Base-by-base conservation (phyloP, 2,329 filamentous ascomycete species). In the Diaporthe citrichinensis region DNA sequence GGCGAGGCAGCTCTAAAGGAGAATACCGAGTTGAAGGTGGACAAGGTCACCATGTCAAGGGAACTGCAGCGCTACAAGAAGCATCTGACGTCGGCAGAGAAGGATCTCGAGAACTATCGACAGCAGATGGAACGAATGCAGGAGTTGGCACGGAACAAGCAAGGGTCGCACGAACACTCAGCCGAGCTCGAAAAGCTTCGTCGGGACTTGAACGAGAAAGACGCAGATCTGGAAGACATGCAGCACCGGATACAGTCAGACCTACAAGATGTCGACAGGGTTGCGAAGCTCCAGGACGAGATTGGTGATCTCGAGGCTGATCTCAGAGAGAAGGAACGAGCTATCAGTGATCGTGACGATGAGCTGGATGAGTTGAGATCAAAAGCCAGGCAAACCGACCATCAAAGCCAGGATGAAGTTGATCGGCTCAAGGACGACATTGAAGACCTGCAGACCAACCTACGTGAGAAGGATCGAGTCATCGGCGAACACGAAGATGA, bases 1-100 rank as follows among this genome's bases (percentile, higher is more conserved):
- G 97, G 96, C 80, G 94, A 98, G 83, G 92, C 92, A 41, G 95
- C 96, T 4, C 87, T 99, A 39, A 95, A 94, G 82, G 97, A 99
- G 84, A 99, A 99, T 82, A 97, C 97, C 5, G 96, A 98, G 78
- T 91, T 99, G 73, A 98, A 98, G 84, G 95, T 98, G 75, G 94
- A 97, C 85, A 95, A 95, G 82, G 91, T 97, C 76, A 96, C 95
- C 0, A 94, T 98, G 91, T 93, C 97, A 82, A 91, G 93, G 76
- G 97, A 99, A 80, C 89, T 99, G 25, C 92, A 94, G 79, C 92
- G 92, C 78, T 97, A 96, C 86, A 94, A 94, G 82, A 98, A 98
- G 83, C 93, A 93, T 55, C 88, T 99, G 15, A 91, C 91, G 28
- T 90, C 92, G 31, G 96, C 96, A 4, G 96, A 98, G 85, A 93